Evolutionary conservation across 2,329 filamentous ascomycete genomes (phyloP).

Genomic region (Knoxdaviesia proteae): DNA sequence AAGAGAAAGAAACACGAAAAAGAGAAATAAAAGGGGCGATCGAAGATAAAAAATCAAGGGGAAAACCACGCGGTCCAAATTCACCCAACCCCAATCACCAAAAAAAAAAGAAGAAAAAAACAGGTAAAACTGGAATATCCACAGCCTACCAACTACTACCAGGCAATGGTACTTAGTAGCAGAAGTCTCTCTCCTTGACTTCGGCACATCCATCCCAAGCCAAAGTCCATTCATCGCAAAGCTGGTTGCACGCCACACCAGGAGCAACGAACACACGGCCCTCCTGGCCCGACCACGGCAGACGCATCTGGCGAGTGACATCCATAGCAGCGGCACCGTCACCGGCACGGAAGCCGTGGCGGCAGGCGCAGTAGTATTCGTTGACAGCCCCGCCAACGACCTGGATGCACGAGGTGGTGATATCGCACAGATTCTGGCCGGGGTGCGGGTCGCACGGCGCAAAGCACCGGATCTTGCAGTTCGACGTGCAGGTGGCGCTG

Average conservation of each 20-base stretch:
- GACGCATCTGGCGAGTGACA: not conserved
- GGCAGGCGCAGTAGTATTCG: conserved; percentile 1
- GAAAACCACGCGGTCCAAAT: not conserved
- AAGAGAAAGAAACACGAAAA: not conserved
- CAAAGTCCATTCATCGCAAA: not conserved
- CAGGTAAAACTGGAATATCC: not conserved
- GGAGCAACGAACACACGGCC: not conserved
- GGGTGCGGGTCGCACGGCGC: not conserved
- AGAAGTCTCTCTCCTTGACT: not conserved
- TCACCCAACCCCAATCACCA: not conserved
- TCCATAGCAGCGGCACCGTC: not conserved
- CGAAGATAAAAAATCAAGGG: not conserved
- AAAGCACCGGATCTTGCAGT: not conserved
- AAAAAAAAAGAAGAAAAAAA: not conserved
- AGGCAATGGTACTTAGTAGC: not conserved
- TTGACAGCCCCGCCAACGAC: not conserved
- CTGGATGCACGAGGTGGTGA: not conserved
- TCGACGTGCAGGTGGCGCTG: not conserved
- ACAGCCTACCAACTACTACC: not conserved
- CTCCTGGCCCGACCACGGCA: conserved; percentile 1
- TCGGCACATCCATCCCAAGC: not conserved
- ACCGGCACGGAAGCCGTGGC: conserved; percentile 1
- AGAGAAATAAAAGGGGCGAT: not conserved
- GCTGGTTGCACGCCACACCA: not conserved
- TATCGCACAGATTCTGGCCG: not conserved